A percentile compares a stretch with the other conserved stretches of the same genome.
Conservation (phyloP, 768 basidiomycete species). For the Nidularia pulvinata region DNA sequence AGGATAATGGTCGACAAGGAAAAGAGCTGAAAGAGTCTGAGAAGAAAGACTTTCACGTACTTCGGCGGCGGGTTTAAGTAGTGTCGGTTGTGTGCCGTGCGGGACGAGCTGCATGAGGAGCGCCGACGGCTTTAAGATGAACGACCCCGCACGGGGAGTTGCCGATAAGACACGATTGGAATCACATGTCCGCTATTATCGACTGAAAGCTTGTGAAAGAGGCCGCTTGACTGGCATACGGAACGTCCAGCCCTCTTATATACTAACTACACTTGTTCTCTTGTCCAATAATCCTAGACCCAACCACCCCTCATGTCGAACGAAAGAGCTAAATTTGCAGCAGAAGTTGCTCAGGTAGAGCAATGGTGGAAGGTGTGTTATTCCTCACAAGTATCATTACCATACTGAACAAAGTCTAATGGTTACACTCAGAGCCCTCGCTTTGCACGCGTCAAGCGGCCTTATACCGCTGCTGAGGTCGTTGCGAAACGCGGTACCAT, state of each 20-base stretch:
- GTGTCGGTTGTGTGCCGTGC: neutral
- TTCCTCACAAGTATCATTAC: neutral
- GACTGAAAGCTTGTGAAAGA: conserved; percentile 17
- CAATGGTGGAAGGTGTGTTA: conserved; percentile 86
- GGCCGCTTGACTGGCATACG: conserved; percentile 13
- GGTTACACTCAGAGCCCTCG: conserved; percentile 65
- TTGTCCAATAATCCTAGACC: conserved; percentile 6
- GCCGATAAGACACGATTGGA: conserved; percentile 23
- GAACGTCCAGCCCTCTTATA: conserved; percentile 16
- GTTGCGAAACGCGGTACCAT: conserved; percentile 93
- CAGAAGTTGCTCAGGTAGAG: conserved; percentile 86
- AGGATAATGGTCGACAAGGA: neutral
- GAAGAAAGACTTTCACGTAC: too few species aligned
- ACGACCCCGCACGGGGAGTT: conserved; percentile 10
- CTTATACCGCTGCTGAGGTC: conserved; percentile 92
- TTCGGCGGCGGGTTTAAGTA: neutral
- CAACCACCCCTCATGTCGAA: conserved; percentile 45
- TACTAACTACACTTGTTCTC: conserved; percentile 15
- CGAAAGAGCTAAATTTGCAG: conserved; percentile 70
- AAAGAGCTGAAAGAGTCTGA: neutral
- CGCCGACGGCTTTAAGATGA: conserved; percentile 27
- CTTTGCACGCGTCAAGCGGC: conserved; percentile 84
- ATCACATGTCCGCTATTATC: conserved; percentile 43
- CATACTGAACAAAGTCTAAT: conserved; percentile 6
- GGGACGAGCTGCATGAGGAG: conserved; percentile 14